Evolutionary conservation across 2,329 filamentous ascomycete species (phyloP).

Genomic region (Phialophora expanda): DNA sequence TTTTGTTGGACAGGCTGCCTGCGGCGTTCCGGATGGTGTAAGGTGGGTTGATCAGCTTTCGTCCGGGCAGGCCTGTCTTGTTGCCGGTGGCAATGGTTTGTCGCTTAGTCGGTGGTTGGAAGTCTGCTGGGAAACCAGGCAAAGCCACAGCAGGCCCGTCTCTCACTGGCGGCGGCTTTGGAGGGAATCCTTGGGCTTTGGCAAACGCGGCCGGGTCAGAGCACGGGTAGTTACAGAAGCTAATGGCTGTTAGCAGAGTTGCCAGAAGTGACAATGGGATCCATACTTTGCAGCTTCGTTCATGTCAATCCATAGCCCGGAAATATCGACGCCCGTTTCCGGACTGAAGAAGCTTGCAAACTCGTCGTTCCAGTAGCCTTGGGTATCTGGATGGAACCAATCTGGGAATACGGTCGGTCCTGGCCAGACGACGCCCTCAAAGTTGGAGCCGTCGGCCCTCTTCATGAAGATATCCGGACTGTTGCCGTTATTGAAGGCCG

Average conservation of each 20-base stretch:
- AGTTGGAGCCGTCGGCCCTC: constrained; percentile 46
- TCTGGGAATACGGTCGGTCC: constrained; percentile 70
- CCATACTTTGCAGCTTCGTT: constrained; percentile 58
- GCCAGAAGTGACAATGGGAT: not conserved
- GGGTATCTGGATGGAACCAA: constrained; percentile 72
- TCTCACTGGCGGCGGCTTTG: constrained; percentile 66
- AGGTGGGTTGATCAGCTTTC: constrained; percentile 67
- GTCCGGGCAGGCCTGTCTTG: constrained; percentile 64
- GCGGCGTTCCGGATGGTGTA: constrained; percentile 70
- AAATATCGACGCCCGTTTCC: constrained; percentile 71
- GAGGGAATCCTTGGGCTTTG: constrained; percentile 54
- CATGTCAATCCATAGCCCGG: constrained; percentile 79
- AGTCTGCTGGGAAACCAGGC: constrained; percentile 70
- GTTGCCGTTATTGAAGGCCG: constrained; percentile 65
- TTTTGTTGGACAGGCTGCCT: constrained; percentile 59
- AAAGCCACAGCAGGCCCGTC: constrained; percentile 58
- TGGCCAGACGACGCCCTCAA: constrained; percentile 48
- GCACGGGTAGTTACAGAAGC: constrained; percentile 62
- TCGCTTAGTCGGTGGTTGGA: constrained; percentile 60
- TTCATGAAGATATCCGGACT: constrained; percentile 53
- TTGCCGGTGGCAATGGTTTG: constrained; percentile 26
- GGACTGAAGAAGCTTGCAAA: constrained; percentile 69
- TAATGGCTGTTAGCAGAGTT: constrained; percentile 1
- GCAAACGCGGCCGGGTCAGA: constrained; percentile 59
- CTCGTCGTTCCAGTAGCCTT: constrained; percentile 72